Percentiles rank a stretch among this genome's conserved stretches.
Evolutionary conservation across 2,329 filamentous ascomycete genomes (phyloP).

Genomic region (Sordariomycetes sp.): DNA sequence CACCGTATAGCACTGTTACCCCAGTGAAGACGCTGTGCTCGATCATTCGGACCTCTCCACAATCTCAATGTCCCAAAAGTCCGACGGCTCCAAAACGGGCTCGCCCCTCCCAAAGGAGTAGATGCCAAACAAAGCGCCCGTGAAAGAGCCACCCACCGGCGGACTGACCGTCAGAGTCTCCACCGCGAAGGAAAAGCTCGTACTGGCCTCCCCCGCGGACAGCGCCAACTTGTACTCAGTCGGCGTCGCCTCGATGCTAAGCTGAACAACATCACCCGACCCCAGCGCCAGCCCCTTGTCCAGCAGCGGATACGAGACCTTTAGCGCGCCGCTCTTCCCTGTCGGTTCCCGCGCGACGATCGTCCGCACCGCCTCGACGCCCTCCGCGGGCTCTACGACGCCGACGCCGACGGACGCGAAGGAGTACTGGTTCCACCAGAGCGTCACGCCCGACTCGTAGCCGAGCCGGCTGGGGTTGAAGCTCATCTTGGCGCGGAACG

Average conservation of each 20-base stretch:
- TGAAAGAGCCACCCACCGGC: background rate
- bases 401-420: background rate
- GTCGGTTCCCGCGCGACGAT: background rate
- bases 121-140: background rate
- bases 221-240: background rate
- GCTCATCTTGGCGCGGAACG: background rate
- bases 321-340: background rate
- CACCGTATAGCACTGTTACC: too few species aligned
- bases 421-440: background rate
- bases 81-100: background rate
- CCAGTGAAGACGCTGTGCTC: background rate
- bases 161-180: background rate
- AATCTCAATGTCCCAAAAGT: background rate
- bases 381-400: background rate
- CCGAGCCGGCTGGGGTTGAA: background rate
- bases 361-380: background rate
- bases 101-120: background rate
- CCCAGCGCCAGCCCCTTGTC: background rate
- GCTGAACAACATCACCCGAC: background rate
- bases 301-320: background rate
- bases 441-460: background rate
- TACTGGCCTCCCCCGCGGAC: background rate
- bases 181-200: background rate
- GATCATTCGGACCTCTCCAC: background rate
- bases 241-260: background rate